Conservation (phyloP, 352 stramenopile genomes). For the Phytophthora megakarya region DNA sequence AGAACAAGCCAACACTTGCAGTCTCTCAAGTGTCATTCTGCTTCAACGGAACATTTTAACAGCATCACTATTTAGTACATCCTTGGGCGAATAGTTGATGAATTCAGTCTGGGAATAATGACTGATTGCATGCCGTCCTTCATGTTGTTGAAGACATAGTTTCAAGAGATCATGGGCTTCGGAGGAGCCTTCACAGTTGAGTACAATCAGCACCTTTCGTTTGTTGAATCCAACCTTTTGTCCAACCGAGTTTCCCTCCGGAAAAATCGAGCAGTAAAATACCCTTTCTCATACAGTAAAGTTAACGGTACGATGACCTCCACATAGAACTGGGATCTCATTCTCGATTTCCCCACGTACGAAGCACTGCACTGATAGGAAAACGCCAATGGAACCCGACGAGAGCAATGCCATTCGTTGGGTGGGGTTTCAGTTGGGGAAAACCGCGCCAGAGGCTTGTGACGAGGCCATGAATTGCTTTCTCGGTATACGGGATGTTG, state of each 20-base stretch:
- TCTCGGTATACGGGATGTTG: conserved; percentile 27
- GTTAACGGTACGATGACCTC: no score
- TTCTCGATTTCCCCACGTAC: conserved; percentile 2
- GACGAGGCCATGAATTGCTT: conserved; percentile 22
- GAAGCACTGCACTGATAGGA: neutral
- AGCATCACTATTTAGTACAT: no score
- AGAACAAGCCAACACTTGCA: conserved; percentile 77
- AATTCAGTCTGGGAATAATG: no score
- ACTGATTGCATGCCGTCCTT: no score
- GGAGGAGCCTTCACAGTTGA: conserved; percentile 93
- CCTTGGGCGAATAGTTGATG: no score
- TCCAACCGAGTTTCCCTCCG: no score
- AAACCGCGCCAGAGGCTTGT: conserved; percentile 7
- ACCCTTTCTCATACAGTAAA: no score
- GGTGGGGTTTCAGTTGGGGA: conserved; percentile 22
- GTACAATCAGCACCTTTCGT: no score
- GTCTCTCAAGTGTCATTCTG: conserved; percentile 84
- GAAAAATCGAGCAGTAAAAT: no score
- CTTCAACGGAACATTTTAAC: conserved; percentile 36
- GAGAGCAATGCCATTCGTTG: conserved; percentile 23
- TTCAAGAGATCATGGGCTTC: conserved; percentile 90
- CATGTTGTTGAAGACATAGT: no score
- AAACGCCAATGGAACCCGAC: conserved; percentile 21
- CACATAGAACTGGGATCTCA: no score
- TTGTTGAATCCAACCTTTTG: no score